Percentiles rank a stretch among this genome's conserved stretches.
Conservation (phyloP, 2,329 filamentous ascomycete genomes). For the Pestalotiopsis sp. region DNA sequence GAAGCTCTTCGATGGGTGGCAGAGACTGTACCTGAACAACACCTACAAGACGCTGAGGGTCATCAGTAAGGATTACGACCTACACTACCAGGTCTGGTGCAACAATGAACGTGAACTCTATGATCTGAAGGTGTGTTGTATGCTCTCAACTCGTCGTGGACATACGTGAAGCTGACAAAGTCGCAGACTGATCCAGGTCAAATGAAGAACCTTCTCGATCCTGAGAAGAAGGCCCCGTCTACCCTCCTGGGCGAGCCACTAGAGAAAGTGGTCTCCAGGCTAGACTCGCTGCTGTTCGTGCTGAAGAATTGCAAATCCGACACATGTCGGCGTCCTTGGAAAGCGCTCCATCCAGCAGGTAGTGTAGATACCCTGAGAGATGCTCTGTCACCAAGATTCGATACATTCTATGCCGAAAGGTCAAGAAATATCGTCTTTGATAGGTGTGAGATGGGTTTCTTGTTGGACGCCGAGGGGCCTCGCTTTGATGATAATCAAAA, state of each 20-base stretch:
- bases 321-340: slow-evolving; percentile 49
- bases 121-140: slow-evolving; percentile 52
- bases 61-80: slow-evolving; percentile 47
- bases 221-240: slow-evolving; percentile 24
- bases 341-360: slow-evolving; percentile 45
- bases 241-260: slow-evolving; percentile 16
- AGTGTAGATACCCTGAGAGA: slow-evolving; percentile 45
- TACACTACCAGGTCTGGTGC: slow-evolving; percentile 54
- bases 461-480: slow-evolving; percentile 10
- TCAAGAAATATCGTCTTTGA: slow-evolving; percentile 45
- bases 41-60: slow-evolving; percentile 59
- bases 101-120: slow-evolving; percentile 60
- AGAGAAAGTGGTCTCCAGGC: slow-evolving; percentile 38
- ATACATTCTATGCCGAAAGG: slow-evolving; percentile 44
- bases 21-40: slow-evolving; percentile 39
- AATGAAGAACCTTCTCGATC: slow-evolving; percentile 40
- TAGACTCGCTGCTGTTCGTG: slow-evolving; percentile 52
- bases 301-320: slow-evolving; percentile 51
- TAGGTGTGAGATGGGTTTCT: slow-evolving; percentile 38
- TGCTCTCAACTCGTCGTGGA: background rate
- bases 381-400: slow-evolving; percentile 43
- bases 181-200: slow-evolving; percentile 26
- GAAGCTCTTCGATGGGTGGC: slow-evolving; percentile 27
- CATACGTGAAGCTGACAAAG: background rate
- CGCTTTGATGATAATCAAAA: slow-evolving; percentile 3